Percentiles rank a stretch among this genome's conserved stretches.
phyloP scores from a whole-genome alignment of 352 stramenopile species.

The Phytophthora pistaciae region DNA sequence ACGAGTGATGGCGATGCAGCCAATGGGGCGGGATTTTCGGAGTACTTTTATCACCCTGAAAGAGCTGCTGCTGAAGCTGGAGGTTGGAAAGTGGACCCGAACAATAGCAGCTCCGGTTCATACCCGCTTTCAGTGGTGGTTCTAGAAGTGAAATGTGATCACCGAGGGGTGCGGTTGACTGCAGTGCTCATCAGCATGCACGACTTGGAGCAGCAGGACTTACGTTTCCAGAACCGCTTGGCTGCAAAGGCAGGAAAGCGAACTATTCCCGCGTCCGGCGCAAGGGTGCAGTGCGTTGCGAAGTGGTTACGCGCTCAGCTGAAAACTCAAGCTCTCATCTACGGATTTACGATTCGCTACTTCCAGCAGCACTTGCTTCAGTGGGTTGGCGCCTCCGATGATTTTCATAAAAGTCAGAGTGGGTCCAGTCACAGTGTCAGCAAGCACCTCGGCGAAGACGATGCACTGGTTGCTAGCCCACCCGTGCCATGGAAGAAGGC shows the following conservation, averaged over 20 bases:
- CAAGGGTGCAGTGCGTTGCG: constrained; percentile 56
- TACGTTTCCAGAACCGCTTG: constrained; percentile 62
- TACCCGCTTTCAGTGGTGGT: constrained; percentile 52
- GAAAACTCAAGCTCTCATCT: constrained; percentile 70
- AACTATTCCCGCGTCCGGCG: constrained; percentile 32
- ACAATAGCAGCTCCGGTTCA: constrained; percentile 7
- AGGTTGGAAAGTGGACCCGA: constrained; percentile 21
- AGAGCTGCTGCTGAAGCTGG: constrained; percentile 39
- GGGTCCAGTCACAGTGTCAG: constrained; percentile 15
- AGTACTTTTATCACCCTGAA: constrained; percentile 76
- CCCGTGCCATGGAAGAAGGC: constrained; percentile 44
- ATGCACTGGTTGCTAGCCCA: constrained; percentile 25
- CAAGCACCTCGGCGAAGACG: constrained; percentile 30
- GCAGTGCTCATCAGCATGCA: constrained; percentile 70
- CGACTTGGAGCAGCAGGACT: constrained; percentile 70
- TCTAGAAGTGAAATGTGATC: constrained; percentile 80
- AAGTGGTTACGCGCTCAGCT: constrained; percentile 60
- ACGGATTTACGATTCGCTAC: constrained; percentile 81
- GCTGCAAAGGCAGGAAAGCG: constrained; percentile 20
- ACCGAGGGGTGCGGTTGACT: constrained; percentile 68
- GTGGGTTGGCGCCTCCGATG: constrained; percentile 50
- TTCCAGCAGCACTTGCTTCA: constrained; percentile 77
- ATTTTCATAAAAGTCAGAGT: constrained; percentile 37
- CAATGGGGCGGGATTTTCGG: constrained; percentile 62
- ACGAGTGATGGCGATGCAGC: constrained; percentile 37